Evolutionary conservation across 768 basidiomycete species (phyloP).

Genomic region (Tricholoma bakamatsutake): DNA sequence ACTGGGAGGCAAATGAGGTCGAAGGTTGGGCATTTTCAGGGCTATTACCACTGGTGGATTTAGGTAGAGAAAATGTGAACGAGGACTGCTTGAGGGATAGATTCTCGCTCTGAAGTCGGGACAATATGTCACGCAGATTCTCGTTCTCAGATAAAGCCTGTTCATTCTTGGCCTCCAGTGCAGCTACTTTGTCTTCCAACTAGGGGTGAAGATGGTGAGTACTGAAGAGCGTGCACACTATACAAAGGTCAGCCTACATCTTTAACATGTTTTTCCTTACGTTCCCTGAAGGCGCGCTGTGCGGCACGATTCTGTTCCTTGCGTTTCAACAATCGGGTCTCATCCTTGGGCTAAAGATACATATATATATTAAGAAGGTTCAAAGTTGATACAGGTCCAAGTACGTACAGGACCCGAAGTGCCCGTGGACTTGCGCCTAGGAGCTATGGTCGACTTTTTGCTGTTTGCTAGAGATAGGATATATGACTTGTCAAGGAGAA

Average conservation of each 20-base stretch:
- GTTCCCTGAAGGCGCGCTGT: slow-evolving; percentile 94
- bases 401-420: slow-evolving; percentile 22
- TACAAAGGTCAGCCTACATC: slow-evolving; percentile 56
- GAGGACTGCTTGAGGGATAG: slow-evolving; percentile 69
- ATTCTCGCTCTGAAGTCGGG: slow-evolving; percentile 85
- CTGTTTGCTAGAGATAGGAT: slow-evolving; percentile 10
- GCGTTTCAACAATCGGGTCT: slow-evolving; percentile 72
- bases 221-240: not conserved
- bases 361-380: slow-evolving; percentile 6
- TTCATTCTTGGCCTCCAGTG: slow-evolving; percentile 79
- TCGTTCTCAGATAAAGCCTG: slow-evolving; percentile 73
- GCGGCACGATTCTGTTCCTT: slow-evolving; percentile 98
- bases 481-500: not conserved
- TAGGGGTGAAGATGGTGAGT: slow-evolving; percentile 23
- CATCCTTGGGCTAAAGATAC: slow-evolving; percentile 48
- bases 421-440: slow-evolving; percentile 33
- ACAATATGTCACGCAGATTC: slow-evolving; percentile 80
- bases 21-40: slow-evolving; percentile 15
- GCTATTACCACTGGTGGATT: slow-evolving; percentile 15
- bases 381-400: not conserved
- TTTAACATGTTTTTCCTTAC: slow-evolving; percentile 96
- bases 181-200: slow-evolving; percentile 89
- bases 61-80: slow-evolving; percentile 81
- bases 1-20: slow-evolving; percentile 21
- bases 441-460: slow-evolving; percentile 16